Conservation (phyloP, 208 protist genomes). For the Leishmania tropica region DNA sequence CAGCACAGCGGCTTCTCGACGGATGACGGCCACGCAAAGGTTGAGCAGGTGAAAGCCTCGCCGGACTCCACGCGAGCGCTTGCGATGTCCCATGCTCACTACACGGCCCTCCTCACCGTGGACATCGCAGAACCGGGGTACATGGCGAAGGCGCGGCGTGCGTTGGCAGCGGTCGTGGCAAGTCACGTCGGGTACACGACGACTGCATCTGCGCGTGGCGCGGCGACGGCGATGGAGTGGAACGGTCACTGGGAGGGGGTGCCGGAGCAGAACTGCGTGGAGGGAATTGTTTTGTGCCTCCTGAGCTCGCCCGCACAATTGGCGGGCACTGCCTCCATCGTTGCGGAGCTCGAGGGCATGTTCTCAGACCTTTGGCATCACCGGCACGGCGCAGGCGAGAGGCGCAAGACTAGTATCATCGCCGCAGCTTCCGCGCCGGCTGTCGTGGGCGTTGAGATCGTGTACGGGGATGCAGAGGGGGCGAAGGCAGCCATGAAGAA, state of each 20-base stretch:
- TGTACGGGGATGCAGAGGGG: conserved; percentile 19
- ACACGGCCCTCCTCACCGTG: conserved; percentile 24
- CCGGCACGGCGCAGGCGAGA: conserved; percentile 3
- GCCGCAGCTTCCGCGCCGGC: background rate
- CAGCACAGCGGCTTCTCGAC: background rate
- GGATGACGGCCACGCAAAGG: background rate
- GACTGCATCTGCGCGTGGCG: background rate
- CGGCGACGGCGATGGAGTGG: background rate
- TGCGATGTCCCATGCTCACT: conserved; percentile 30
- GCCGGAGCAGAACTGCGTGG: conserved; percentile 13
- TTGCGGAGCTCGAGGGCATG: conserved; percentile 3
- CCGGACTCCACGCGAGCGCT: background rate
- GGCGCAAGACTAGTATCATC: background rate
- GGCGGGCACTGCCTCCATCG: background rate
- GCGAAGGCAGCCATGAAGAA: conserved; percentile 8
- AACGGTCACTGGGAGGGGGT: background rate
- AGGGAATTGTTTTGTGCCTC: conserved; percentile 22
- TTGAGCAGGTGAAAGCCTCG: conserved; percentile 2
- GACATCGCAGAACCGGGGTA: conserved; percentile 5
- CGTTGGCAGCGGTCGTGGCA: conserved; percentile 10
- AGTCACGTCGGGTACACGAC: conserved; percentile 19
- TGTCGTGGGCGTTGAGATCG: conserved; percentile 6
- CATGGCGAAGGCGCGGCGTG: background rate
- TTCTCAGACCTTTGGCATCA: conserved; percentile 20
- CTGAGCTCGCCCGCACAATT: background rate